Conservation (phyloP, 129 eudicot species). For the Chrysanthemum seticuspe region DNA sequence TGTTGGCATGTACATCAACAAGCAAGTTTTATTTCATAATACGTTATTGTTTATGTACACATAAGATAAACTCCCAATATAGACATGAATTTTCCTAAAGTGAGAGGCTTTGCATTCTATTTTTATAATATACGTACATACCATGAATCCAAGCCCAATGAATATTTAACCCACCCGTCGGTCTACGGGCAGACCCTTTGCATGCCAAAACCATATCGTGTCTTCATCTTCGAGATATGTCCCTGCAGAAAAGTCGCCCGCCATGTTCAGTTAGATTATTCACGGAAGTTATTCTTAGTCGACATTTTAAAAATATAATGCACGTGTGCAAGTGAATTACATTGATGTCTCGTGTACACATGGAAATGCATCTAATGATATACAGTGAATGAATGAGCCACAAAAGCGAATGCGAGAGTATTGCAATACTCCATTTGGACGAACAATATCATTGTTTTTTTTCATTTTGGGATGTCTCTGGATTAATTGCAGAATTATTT, state of each 20-base stretch:
- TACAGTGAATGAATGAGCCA: background rate
- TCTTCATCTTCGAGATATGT: slow-evolving; percentile 13
- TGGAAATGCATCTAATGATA: slow-evolving; percentile 1
- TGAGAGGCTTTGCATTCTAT: slow-evolving; percentile 18
- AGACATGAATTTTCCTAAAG: slow-evolving; percentile 9
- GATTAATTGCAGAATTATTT: background rate
- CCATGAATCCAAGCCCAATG: slow-evolving; percentile 25
- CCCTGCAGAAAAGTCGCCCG: slow-evolving; percentile 20
- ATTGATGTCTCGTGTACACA: background rate
- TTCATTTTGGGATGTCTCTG: background rate
- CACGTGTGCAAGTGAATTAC: background rate
- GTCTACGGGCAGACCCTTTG: slow-evolving; percentile 1
- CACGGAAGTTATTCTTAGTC: background rate
- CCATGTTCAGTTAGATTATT: slow-evolving; percentile 5
- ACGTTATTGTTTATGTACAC: slow-evolving; percentile 24
- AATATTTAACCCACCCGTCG: background rate
- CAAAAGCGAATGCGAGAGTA: background rate
- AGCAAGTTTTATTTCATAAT: slow-evolving; percentile 23
- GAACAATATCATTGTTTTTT: background rate
- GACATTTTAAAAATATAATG: background rate
- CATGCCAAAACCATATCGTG: slow-evolving; percentile 10
- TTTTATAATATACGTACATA: slow-evolving; percentile 14
- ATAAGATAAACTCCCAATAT: slow-evolving; percentile 26
- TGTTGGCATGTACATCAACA: slow-evolving; percentile 28
- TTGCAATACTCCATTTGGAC: background rate